These are phyloP conservation scores for Entophlyctis luteolus DNA, from an alignment of 192 early-diverging fungal genomes.

Conservation along the genomic window DNA sequence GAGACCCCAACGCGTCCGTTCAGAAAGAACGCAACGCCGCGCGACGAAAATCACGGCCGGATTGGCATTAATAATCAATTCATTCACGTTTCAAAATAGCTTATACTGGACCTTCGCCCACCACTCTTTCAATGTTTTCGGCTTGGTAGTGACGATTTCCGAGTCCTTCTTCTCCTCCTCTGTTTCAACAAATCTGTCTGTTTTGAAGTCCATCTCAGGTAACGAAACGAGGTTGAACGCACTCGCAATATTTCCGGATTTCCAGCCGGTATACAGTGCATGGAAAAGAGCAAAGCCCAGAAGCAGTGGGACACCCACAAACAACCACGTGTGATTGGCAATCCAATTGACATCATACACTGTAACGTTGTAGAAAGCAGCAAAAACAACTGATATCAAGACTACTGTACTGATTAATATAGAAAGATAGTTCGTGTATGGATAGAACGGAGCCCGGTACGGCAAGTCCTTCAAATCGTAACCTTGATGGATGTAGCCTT, in stretches of 20 bases:
- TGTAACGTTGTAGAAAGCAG: constrained; percentile 3
- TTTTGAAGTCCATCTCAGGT: constrained; percentile 20
- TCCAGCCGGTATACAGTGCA: neutral
- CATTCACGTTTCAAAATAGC: neutral
- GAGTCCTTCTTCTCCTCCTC: neutral
- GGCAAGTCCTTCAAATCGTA: constrained; percentile 16
- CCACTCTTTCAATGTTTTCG: constrained; percentile 1
- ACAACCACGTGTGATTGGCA: neutral
- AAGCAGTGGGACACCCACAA: constrained; percentile 13
- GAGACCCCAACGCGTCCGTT: constrained; percentile 25
- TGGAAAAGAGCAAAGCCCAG: constrained; percentile 1
- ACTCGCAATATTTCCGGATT: neutral
- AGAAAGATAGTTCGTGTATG: constrained; percentile 17
- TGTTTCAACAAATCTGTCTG: neutral
- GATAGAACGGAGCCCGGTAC: constrained; percentile 25
- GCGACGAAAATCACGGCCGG: no score
- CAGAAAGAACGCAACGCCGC: constrained; percentile 5
- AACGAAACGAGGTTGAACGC: constrained; percentile 2
- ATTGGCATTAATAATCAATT: no score
- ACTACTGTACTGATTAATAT: constrained; percentile 11
- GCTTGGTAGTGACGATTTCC: neutral
- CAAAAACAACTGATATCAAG: constrained; percentile 3
- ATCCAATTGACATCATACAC: constrained; percentile 2
- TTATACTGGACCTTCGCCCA: neutral
- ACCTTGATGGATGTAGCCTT: constrained; percentile 13